Percentiles rank a stretch among this genome's conserved stretches.
Conservation (phyloP, 306 rosid genomes). For the Vigna reflexopilosa region DNA sequence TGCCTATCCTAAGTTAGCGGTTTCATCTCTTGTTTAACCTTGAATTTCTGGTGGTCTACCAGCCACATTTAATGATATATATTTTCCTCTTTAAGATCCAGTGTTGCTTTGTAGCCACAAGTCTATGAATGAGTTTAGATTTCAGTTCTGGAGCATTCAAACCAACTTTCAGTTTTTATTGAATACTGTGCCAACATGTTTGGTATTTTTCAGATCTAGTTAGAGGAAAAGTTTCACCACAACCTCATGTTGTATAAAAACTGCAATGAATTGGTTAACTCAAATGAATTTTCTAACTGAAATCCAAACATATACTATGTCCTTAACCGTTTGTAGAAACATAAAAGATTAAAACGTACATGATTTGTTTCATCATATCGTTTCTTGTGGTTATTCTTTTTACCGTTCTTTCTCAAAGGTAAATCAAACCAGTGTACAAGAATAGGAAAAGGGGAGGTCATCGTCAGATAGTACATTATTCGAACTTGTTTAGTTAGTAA, state of each 20-base stretch:
- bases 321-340: neutral
- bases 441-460: neutral
- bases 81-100: constrained; percentile 14
- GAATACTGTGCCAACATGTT: no score
- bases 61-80: constrained; percentile 11
- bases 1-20: neutral
- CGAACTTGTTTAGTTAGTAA: constrained; percentile 23
- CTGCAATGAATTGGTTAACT: no score
- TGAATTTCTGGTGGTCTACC: neutral
- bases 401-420: neutral
- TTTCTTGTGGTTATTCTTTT: constrained; percentile 28
- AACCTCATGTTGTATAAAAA: no score
- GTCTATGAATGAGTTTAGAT: neutral
- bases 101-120: neutral
- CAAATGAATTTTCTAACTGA: no score
- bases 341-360: constrained; percentile 1
- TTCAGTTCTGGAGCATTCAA: no score
- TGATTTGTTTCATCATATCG: constrained; percentile 5
- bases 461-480: constrained; percentile 2
- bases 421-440: neutral
- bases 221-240: no score
- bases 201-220: no score
- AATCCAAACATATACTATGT: neutral
- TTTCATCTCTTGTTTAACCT: constrained; percentile 28
- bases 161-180: no score